These are phyloP conservation scores for Botryosphaeria dothidea DNA, from an alignment of 2,329 filamentous ascomycete species.

Conservation along the genomic window DNA sequence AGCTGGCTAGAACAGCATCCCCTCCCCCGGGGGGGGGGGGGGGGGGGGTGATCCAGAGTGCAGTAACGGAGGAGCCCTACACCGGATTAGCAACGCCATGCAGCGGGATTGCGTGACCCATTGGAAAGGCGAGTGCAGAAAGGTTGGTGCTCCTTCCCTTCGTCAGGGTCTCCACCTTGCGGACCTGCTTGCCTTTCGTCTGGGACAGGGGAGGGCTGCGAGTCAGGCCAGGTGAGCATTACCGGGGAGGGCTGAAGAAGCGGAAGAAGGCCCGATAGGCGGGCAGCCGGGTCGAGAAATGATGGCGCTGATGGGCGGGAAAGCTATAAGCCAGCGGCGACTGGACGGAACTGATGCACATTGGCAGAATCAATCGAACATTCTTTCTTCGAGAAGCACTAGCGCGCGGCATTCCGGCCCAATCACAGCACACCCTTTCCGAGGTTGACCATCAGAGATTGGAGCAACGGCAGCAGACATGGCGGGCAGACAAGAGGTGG, in stretches of 20 bases:
- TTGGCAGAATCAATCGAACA: background rate
- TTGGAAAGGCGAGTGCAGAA: background rate
- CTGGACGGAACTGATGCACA: background rate
- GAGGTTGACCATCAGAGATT: too few relatives aligned
- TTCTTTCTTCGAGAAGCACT: background rate
- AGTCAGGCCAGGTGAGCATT: background rate
- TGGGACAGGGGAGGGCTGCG: background rate
- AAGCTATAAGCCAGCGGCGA: background rate
- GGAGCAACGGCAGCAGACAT: background rate
- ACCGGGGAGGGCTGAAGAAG: background rate
- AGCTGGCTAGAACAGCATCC: background rate
- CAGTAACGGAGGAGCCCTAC: background rate
- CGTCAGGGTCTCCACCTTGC: background rate
- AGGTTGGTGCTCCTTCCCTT: background rate
- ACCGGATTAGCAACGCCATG: background rate
- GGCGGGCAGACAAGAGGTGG: conserved; percentile 31
- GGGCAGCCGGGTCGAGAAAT: background rate
- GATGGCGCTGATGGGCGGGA: background rate
- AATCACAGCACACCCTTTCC: background rate
- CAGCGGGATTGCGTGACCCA: background rate
- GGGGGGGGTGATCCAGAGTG: background rate
- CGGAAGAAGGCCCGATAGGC: background rate
- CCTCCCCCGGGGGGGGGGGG: too few relatives aligned
- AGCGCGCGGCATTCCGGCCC: background rate
- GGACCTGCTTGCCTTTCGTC: background rate